Evolutionary conservation across 176 grass and related monocot species (phyloP).

Genomic region (barley (Hordeum vulgare)): MorexV3_pseudomolecules_assembly NC_058524.1:139699684-139700183

Average conservation of each 20-base stretch:
- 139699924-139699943: conserved; percentile 96
- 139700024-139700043: conserved; percentile 78
- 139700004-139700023: conserved; percentile 86
- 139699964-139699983: conserved; percentile 75
- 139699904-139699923: conserved; percentile 77
- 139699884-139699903: conserved; percentile 97
- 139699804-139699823: conserved; percentile 96
- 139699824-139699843: conserved; percentile 99
- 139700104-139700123: conserved; percentile 73
- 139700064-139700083: conserved; percentile 92
- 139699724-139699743: conserved; percentile 36
- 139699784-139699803: conserved; percentile 5
- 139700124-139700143: conserved; percentile 5
- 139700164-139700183: neutral
- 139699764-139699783: neutral
- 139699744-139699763: conserved; percentile 1
- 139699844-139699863: conserved; percentile 96
- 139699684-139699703: conserved; percentile 91
- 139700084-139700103: conserved; percentile 78
- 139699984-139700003: conserved; percentile 64
- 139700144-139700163: neutral
- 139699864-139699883: conserved; percentile 96
- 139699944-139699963: conserved; percentile 88
- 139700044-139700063: conserved; percentile 85
- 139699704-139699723: conserved; percentile 99